phyloP scores from a whole-genome alignment of 768 basidiomycete species.

The Psilocybe subaeruginosa region DNA sequence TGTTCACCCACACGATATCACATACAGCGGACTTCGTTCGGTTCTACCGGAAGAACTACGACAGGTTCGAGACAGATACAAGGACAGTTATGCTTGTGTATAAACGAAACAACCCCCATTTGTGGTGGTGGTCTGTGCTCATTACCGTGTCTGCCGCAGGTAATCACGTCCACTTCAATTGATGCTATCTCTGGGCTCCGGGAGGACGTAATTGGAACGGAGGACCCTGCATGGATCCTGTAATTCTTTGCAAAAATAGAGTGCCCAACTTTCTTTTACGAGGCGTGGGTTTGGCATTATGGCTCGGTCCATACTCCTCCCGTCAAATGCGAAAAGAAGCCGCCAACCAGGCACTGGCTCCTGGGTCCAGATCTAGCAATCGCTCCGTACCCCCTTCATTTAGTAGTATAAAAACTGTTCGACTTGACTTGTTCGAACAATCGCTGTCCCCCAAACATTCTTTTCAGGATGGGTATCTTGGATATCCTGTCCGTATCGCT shows the following conservation, averaged over 20 bases:
- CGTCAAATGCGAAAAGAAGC: slow-evolving; percentile 20
- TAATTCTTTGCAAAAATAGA: slow-evolving; percentile 21
- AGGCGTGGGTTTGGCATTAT: slow-evolving; percentile 15
- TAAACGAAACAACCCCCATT: not conserved
- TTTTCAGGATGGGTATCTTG: slow-evolving; percentile 34
- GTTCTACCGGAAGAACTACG: not conserved
- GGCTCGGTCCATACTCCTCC: slow-evolving; percentile 16
- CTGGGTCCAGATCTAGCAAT: slow-evolving; percentile 29
- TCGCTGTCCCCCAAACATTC: slow-evolving; percentile 12
- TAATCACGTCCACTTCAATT: slow-evolving; percentile 2
- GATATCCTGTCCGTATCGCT: slow-evolving; percentile 34
- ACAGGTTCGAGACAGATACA: slow-evolving; percentile 1
- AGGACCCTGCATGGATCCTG: slow-evolving; percentile 11
- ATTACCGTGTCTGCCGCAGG: slow-evolving; percentile 17
- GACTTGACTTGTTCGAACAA: slow-evolving; percentile 14
- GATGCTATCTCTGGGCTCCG: slow-evolving; percentile 2
- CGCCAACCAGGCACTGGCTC: slow-evolving; percentile 25
- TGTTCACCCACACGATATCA: not conserved
- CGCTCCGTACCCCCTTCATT: slow-evolving; percentile 11
- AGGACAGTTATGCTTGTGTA: not conserved
- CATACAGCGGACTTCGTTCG: not conserved
- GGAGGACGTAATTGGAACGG: slow-evolving; percentile 29
- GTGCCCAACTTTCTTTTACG: slow-evolving; percentile 19
- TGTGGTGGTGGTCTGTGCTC: not conserved
- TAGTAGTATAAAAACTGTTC: slow-evolving; percentile 28